Evolutionary conservation across 2,329 filamentous ascomycete genomes (phyloP), one percentile per base, ranked within the genome.

Genomic region (Botryotinia narcissicola): DNA sequence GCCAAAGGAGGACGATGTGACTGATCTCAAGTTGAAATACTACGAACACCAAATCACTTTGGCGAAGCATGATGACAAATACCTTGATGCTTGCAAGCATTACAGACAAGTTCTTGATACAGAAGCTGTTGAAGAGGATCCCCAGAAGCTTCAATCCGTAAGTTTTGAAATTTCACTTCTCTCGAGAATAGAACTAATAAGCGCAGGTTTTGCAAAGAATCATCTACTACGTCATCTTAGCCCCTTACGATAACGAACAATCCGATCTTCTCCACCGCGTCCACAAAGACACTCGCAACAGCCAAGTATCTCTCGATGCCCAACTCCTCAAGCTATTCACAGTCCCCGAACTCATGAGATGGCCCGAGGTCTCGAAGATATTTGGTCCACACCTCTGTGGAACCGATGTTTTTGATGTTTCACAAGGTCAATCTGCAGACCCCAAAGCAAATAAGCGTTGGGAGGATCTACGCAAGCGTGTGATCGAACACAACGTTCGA

Each of bases 401-500:
- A 78, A 97, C 94, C 14, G 96, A 99, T 81, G 92, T 99, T 73
- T 99, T 99, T 81, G 92, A 93, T 78, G 87, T 88, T 40, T 86
- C 87, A 68, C 82, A 88, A 76, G 86, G 88, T 76, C 86, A 90
- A 77, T 90, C 91, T 9, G 85, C 87, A 48, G 94, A 98, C 78
- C 87, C 91, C 75, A 95, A 97, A 84, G 92, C 94, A 42, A 86
- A 93, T 83, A 89, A 92, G 83, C 89, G 96, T 82, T 99, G 95
- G 94, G 89, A 96, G 81, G 96, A 98, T 81, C 86, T 99, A 76
- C 93, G 96, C 80, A 98, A 98, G 88, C 94, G 96, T 71, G 96
- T 99, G 75, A 99, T 99, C 80, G 96, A 99, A 86, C 96, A 99
- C 86, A 99, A 99, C 78, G 95, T 99, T 71, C 93, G 96, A 70